A percentile compares a stretch with the other conserved stretches of the same genome.
Evolutionary conservation across 805 yeast species (phyloP).

Genomic region (Yarrowia sp.): DNA sequence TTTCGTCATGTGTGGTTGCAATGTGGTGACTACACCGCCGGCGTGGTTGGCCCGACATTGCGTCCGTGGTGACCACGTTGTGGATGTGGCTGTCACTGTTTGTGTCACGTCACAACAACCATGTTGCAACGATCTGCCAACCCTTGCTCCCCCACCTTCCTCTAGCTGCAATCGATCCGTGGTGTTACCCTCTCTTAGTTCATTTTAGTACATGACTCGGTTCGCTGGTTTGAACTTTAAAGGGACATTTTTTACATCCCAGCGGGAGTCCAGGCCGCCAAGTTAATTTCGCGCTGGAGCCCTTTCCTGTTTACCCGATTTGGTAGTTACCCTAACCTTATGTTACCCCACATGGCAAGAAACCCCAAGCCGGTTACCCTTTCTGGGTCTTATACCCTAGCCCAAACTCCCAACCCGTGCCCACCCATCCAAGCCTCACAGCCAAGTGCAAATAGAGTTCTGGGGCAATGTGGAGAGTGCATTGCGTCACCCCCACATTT

Average conservation of each 20-base stretch:
- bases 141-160: constrained; percentile 20
- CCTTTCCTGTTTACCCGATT: too few species aligned
- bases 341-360: neutral
- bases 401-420: neutral
- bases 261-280: neutral
- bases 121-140: neutral
- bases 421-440: neutral
- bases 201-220: constrained; percentile 2
- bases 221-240: neutral
- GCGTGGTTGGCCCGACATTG: neutral
- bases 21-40: neutral
- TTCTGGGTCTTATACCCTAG: neutral
- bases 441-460: neutral
- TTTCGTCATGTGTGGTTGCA: neutral
- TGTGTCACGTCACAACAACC: neutral
- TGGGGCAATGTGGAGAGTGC: constrained; percentile 24
- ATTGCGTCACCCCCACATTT: constrained; percentile 22
- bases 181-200: neutral
- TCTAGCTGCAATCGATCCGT: constrained; percentile 17
- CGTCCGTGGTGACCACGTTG: neutral
- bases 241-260: constrained; percentile 16
- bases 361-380: neutral
- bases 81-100: neutral
- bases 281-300: too few species aligned
- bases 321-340: neutral